Conservation (phyloP, 2,329 filamentous ascomycete genomes). For the Trichoderma endophyticum region DNA sequence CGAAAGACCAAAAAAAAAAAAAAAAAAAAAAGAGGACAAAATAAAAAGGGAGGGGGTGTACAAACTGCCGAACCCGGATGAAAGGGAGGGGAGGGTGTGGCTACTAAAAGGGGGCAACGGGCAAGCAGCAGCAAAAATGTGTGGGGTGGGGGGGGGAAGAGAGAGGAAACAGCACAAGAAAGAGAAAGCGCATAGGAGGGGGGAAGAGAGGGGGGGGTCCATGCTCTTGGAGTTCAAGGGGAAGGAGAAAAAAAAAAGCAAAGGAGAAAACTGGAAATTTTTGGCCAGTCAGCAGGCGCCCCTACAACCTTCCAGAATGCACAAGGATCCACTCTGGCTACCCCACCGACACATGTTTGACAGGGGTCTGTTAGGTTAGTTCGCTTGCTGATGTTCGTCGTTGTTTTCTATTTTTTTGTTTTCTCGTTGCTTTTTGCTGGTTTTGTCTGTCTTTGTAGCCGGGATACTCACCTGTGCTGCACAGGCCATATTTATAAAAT, state of each 20-base stretch:
- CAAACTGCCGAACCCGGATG: neutral
- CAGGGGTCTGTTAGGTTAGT: conserved; percentile 29
- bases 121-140: neutral
- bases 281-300: conserved; percentile 22
- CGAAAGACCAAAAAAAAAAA: too few species aligned
- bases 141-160: neutral
- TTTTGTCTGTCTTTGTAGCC: neutral
- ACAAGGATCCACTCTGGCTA: conserved; percentile 19
- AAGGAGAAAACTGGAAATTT: conserved; percentile 1
- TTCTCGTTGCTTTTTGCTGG: neutral
- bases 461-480: neutral
- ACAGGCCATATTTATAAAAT: neutral
- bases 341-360: conserved; percentile 30
- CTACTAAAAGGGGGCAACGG: neutral
- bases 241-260: neutral
- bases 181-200: neutral
- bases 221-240: conserved; percentile 1
- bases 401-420: neutral
- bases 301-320: conserved; percentile 23
- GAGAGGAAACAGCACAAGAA: neutral
- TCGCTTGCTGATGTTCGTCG: conserved; percentile 17
- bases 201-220: neutral
- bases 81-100: neutral
- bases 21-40: neutral
- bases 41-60: neutral